Conservation (phyloP, 352 stramenopile genomes). For the Globisporangium nodosum region DNA sequence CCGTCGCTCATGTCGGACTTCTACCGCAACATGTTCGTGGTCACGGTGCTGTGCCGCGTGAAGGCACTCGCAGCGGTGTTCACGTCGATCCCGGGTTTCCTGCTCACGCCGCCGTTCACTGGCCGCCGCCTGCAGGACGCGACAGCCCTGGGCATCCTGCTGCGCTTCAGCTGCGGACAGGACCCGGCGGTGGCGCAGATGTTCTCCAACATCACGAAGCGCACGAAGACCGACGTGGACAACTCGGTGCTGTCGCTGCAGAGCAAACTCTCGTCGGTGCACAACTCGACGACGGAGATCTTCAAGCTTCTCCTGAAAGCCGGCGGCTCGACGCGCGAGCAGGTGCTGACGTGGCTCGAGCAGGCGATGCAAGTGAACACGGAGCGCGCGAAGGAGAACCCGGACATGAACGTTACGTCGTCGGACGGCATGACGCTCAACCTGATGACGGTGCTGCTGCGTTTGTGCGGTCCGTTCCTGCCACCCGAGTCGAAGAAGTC, state of each 20-base stretch:
- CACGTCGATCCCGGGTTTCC: conserved; percentile 62
- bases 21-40: conserved; percentile 65
- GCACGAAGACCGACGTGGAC: conserved; percentile 73
- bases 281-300: conserved; percentile 53
- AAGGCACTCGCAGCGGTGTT: conserved; percentile 64
- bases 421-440: conserved; percentile 80
- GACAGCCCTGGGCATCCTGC: conserved; percentile 66
- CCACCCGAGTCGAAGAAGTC: conserved; percentile 70
- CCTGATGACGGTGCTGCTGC: conserved; percentile 67
- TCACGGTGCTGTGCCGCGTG: conserved; percentile 58
- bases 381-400: conserved; percentile 77
- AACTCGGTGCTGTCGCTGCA: conserved; percentile 61
- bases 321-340: conserved; percentile 43
- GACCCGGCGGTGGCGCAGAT: conserved; percentile 74
- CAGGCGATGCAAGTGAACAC: conserved; percentile 68
- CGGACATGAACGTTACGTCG: conserved; percentile 53
- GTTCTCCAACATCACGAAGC: conserved; percentile 83
- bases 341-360: conserved; percentile 71
- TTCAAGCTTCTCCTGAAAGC: conserved; percentile 67
- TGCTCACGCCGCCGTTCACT: conserved; percentile 54
- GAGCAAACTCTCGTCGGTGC: conserved; percentile 63
- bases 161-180: conserved; percentile 68
- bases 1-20: conserved; percentile 73
- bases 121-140: conserved; percentile 71
- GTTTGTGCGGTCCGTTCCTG: conserved; percentile 78